A percentile compares a stretch with the other conserved stretches of the same genome.
Conservation (phyloP, 257 asterid genomes). For the Mentha longifolia region DNA sequence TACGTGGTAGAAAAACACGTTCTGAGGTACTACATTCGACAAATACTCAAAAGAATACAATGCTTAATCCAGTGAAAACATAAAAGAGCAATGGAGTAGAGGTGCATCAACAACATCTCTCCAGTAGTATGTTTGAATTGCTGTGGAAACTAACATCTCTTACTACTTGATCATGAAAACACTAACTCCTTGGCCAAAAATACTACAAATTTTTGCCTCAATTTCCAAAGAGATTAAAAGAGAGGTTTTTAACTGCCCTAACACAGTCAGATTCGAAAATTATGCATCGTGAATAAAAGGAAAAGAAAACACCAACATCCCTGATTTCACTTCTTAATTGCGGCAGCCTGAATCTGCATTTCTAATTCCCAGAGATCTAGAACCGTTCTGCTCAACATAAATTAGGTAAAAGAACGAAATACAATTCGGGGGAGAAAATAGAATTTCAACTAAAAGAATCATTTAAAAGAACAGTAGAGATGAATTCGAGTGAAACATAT, state of each 20-base stretch:
- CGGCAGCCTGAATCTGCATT: not conserved
- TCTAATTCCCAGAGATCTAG: not conserved
- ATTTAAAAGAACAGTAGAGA: constrained; percentile 1
- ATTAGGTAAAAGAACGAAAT: constrained; percentile 2
- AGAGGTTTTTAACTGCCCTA: not conserved
- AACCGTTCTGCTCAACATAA: not conserved
- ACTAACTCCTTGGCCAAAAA: not conserved
- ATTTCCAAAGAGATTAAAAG: not conserved
- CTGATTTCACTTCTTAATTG: not conserved
- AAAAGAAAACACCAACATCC: not conserved
- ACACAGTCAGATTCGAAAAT: not conserved
- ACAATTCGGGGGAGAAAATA: not conserved
- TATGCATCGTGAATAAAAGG: not conserved
- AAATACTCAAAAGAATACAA: not conserved
- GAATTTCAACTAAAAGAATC: not conserved
- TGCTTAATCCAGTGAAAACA: constrained; percentile 22
- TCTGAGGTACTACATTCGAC: not conserved
- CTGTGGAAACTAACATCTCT: not conserved
- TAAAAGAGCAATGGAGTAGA: not conserved
- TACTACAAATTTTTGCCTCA: not conserved
- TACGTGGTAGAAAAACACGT: not conserved
- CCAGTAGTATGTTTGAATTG: not conserved
- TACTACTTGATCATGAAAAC: not conserved
- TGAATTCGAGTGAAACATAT: not conserved
- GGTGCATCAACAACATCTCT: not conserved